Percentiles rank a stretch among this genome's conserved stretches.
Conservation (phyloP, 805 yeast genomes). For the Cyberlindnera lachancei region DNA sequence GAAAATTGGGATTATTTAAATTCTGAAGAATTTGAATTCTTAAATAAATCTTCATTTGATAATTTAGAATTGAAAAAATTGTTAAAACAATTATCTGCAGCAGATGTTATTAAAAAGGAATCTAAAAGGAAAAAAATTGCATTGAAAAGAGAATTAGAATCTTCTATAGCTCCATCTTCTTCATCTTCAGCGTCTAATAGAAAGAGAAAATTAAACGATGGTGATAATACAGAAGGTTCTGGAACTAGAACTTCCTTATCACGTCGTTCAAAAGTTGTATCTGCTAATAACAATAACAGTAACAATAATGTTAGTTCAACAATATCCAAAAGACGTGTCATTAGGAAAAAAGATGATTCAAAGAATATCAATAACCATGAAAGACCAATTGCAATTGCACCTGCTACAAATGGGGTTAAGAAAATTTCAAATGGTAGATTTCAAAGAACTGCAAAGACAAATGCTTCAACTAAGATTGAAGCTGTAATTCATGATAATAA, state of each 20-base stretch:
- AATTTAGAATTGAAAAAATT: conserved; percentile 21
- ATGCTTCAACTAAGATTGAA: conserved; percentile 19
- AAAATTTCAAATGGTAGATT: conserved; percentile 3
- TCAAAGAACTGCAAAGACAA: conserved; percentile 17
- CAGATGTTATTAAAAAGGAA: conserved; percentile 19
- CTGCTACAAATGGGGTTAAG: conserved; percentile 5
- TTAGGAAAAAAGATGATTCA: conserved; percentile 1
- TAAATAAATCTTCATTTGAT: conserved; percentile 20
- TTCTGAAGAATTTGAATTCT: conserved; percentile 20
- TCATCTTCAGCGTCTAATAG: too few relatives aligned
- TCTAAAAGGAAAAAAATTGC: conserved; percentile 8
- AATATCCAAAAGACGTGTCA: conserved; percentile 6
- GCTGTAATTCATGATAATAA: conserved; percentile 6
- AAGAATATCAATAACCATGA: too few relatives aligned
- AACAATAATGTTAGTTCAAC: neutral
- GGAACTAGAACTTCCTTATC: too few relatives aligned
- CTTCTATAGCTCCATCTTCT: too few relatives aligned
- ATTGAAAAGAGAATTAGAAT: conserved; percentile 3
- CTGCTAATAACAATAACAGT: too few relatives aligned
- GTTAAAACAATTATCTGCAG: conserved; percentile 20
- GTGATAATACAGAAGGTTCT: too few relatives aligned
- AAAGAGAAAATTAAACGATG: conserved; percentile 6
- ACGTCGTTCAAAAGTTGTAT: neutral
- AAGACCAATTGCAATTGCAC: neutral
- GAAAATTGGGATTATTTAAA: conserved; percentile 23